phyloP scores from a whole-genome alignment of 345 rosid species.

The Angophora floribunda region DNA sequence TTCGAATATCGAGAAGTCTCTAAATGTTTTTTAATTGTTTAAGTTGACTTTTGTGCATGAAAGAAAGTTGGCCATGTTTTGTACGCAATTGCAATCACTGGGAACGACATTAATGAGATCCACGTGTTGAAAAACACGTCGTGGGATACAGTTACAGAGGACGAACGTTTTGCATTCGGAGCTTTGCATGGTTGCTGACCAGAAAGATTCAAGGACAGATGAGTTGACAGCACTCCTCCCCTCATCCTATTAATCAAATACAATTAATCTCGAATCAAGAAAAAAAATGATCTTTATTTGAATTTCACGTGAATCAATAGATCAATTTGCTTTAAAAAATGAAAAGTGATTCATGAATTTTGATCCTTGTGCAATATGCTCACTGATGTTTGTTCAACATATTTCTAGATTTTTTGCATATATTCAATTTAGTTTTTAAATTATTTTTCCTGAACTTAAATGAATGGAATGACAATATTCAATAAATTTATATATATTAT shows the following conservation, averaged over 20 bases:
- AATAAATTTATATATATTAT: too few species aligned
- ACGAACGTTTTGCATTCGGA: not conserved
- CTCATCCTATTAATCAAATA: not conserved
- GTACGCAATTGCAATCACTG: not conserved
- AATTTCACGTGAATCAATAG: not conserved
- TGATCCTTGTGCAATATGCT: too few species aligned
- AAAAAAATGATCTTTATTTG: not conserved
- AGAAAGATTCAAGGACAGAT: not conserved
- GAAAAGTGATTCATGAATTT: rapidly evolving
- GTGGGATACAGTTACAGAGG: not conserved
- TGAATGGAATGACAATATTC: too few species aligned
- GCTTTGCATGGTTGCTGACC: not conserved
- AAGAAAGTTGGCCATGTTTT: not conserved
- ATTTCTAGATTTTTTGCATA: too few species aligned
- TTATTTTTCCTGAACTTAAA: too few species aligned
- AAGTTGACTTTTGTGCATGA: not conserved
- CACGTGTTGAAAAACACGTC: not conserved
- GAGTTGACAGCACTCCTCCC: not conserved
- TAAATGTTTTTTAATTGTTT: not conserved
- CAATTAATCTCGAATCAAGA: not conserved
- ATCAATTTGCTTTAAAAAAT: not conserved
- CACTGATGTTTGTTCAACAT: too few species aligned
- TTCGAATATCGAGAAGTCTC: not conserved
- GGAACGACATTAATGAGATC: not conserved
- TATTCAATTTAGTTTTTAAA: too few species aligned